Evolutionary conservation across 2,329 filamentous ascomycete species (phyloP).

Genomic region (Hirsutella thompsonii): DNA sequence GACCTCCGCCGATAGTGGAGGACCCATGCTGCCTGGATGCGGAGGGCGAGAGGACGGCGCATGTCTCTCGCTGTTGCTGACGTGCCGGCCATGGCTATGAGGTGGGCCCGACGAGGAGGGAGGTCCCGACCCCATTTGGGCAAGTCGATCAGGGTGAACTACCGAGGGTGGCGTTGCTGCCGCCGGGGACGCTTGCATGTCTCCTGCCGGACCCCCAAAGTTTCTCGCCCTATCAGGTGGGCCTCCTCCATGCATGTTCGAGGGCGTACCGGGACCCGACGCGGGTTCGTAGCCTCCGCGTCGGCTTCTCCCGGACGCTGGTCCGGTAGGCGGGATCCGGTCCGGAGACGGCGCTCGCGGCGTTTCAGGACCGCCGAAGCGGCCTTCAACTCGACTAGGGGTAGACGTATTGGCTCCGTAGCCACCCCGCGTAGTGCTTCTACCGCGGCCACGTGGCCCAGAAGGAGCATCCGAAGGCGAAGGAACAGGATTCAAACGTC

Average conservation of each 20-base stretch:
- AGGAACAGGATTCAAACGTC: constrained; percentile 42
- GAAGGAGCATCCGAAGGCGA: constrained; percentile 35
- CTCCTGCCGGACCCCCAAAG: constrained; percentile 13
- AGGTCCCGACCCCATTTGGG: constrained; percentile 25
- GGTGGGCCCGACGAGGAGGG: constrained; percentile 14
- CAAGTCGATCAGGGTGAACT: constrained; percentile 38
- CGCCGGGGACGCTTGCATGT: constrained; percentile 12
- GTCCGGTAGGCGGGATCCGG: constrained; percentile 38
- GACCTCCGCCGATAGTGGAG: constrained; percentile 11
- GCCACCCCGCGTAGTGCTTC: constrained; percentile 24
- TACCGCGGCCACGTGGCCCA: constrained; percentile 41
- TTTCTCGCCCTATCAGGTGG: constrained; percentile 31
- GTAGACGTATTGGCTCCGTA: constrained; percentile 20
- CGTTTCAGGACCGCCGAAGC: constrained; percentile 26
- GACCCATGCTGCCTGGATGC: constrained; percentile 5
- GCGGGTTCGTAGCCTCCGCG: constrained; percentile 29
- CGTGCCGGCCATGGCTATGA: constrained; percentile 15
- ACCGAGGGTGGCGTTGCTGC: constrained; percentile 15
- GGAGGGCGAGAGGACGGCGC: constrained; percentile 11
- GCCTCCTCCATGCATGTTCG: constrained; percentile 12
- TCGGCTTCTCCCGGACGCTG: constrained; percentile 34
- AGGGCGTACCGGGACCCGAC: constrained; percentile 15
- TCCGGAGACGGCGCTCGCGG: constrained; percentile 33
- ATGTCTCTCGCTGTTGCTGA: constrained; percentile 18
- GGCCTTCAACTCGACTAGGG: constrained; percentile 26